Conservation (phyloP, 2,329 filamentous ascomycete genomes). For the Ophiostoma quercus region DNA sequence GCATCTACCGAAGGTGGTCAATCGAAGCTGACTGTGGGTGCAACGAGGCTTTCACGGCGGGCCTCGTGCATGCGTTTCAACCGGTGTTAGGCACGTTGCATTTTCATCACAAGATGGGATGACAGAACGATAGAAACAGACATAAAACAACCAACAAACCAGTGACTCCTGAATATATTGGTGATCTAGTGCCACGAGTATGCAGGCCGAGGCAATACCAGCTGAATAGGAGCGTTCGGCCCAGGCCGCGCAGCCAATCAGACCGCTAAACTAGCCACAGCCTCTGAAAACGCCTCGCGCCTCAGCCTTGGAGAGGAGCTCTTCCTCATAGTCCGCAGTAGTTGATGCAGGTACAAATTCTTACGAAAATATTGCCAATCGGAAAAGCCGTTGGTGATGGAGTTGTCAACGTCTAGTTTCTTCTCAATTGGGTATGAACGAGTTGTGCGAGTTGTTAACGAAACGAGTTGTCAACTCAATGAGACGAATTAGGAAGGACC, state of each 20-base stretch:
- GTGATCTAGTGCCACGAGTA: background rate
- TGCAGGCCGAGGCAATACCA: conserved; percentile 4
- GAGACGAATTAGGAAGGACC: background rate
- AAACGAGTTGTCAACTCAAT: background rate
- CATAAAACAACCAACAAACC: background rate
- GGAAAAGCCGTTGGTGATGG: background rate
- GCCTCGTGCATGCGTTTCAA: background rate
- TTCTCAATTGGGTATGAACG: too few relatives aligned
- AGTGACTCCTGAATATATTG: background rate
- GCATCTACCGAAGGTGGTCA: conserved; percentile 3
- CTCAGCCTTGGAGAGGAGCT: conserved; percentile 20
- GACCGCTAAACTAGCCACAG: conserved; percentile 13
- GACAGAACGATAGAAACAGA: background rate
- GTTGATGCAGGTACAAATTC: background rate
- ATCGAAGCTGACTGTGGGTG: background rate
- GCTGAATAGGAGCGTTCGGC: conserved; percentile 8
- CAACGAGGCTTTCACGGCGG: background rate
- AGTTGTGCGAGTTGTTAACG: background rate
- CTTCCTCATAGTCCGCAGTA: background rate
- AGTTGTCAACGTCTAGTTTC: background rate
- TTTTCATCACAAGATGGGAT: background rate
- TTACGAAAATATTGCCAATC: background rate
- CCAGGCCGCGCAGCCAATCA: conserved; percentile 17
- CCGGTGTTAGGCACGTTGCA: background rate
- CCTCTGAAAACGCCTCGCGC: conserved; percentile 20